Evolutionary conservation across 305 asterid genomes (phyloP), one percentile per base, ranked within the genome.

Genomic region (Rubia balearica): DNA sequence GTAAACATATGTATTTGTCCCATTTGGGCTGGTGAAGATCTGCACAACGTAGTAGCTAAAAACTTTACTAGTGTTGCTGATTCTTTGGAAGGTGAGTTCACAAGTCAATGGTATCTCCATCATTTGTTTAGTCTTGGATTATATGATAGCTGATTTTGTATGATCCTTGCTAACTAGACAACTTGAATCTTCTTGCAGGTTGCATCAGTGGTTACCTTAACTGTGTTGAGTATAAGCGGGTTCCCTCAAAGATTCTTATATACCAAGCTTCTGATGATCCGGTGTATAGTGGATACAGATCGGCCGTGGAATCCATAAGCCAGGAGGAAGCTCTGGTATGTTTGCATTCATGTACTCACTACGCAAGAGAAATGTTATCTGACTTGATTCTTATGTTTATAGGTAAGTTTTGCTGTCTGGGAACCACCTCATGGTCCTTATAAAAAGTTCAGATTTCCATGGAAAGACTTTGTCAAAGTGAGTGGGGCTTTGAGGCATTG

Each of bases 1-100:
- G 78, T 90, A n/a, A 90, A 90, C 77, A 82, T 87, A 61, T 84
- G 88, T 56, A 81, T 88, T 67, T 85, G 82, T 79, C 97, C 97
- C 22, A 87, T 90, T 73, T 88, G 97, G 97, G 82, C 97, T 1
- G 97, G 96, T 9, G 97, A 88, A 65, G 97, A 90, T 85, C 87
- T 90, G 65, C 96, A 90, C 78, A 71, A 83, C 62, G 74, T 88
- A 71, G 96, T 90, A 22, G 88, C 85, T 2, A 84, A 83, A 71
- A 90, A 88, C 68, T 90, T 90, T 46, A 59, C 45, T 1, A 87
- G 83, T 24, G 86, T 90, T 51, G 94, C 97, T 24, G 65, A 71
- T 75, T 88, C 97, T 61, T 75, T 88, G 63, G 97, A 90, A 90
- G 97, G 96, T 86, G 56, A 68, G 70, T 70, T 78, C 56, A 38